A percentile compares a stretch with the other conserved stretches of the same genome.
phyloP scores from a whole-genome alignment of 345 rosid species.

The Arabis alpina region DNA sequence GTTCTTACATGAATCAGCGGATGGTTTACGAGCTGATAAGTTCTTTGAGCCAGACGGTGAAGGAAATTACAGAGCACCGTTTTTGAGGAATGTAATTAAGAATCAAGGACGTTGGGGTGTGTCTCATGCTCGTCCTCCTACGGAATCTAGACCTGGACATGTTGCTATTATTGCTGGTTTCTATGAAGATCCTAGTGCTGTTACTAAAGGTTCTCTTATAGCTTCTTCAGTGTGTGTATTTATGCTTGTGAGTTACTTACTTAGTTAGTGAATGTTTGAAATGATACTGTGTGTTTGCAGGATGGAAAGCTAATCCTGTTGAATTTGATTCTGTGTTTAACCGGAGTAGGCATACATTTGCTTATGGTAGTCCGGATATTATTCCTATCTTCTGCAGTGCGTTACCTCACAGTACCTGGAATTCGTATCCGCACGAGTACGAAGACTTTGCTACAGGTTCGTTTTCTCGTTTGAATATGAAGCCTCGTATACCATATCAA shows the following conservation, averaged over 20 bases:
- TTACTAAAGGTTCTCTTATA: conserved; percentile 68
- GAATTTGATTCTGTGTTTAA: conserved; percentile 96
- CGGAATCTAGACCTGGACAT: conserved; percentile 97
- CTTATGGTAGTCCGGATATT: conserved; percentile 95
- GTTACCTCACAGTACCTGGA: conserved; percentile 86
- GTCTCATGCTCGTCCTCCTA: conserved; percentile 98
- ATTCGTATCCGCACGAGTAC: conserved; percentile 79
- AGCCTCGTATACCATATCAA: too few relatives aligned
- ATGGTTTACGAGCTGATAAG: conserved; percentile 96
- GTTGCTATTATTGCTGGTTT: conserved; percentile 95
- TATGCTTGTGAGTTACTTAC: not conserved
- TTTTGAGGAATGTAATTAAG: conserved; percentile 76
- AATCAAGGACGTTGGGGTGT: conserved; percentile 94
- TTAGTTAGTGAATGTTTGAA: not conserved
- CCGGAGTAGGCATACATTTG: conserved; percentile 76
- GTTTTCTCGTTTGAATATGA: conserved; percentile 27
- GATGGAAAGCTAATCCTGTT: conserved; percentile 98
- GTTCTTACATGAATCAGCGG: conserved; percentile 54
- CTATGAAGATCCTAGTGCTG: conserved; percentile 98
- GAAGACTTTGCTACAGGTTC: conserved; percentile 98
- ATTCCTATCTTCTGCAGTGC: conserved; percentile 93
- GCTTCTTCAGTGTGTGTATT: not conserved
- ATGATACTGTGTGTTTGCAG: conserved; percentile 48
- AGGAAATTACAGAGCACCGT: conserved; percentile 84
- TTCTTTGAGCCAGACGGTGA: conserved; percentile 85